Conservation (phyloP, 768 basidiomycete genomes). For the Tricholomella constricta region DNA sequence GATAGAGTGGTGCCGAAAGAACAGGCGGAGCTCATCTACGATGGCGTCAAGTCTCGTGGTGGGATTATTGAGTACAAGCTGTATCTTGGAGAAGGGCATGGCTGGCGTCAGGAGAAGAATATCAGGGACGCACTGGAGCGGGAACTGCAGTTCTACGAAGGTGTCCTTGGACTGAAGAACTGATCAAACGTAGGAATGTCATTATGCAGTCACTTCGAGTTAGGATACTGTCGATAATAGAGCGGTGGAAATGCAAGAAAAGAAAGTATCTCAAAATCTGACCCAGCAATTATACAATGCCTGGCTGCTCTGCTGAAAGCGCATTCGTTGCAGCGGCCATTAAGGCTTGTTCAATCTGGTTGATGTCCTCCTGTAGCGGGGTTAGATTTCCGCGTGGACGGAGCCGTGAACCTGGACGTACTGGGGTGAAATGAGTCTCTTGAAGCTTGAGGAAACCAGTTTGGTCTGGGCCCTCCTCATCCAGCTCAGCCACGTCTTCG, state of each 20-base stretch:
- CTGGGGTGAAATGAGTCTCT: conserved; percentile 5
- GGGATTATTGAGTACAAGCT: conserved; percentile 60
- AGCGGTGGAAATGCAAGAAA: neutral
- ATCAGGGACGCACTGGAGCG: conserved; percentile 53
- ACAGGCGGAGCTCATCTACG: conserved; percentile 62
- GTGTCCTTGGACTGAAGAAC: conserved; percentile 37
- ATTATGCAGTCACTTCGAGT: neutral
- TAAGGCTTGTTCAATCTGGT: conserved; percentile 13
- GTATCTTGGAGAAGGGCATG: conserved; percentile 69
- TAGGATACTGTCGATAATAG: neutral
- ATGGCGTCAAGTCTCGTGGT: conserved; percentile 48
- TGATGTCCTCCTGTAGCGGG: conserved; percentile 11
- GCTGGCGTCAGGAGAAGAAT: conserved; percentile 57
- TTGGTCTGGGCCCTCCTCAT: neutral
- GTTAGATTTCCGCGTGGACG: neutral
- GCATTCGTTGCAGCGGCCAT: conserved; percentile 3
- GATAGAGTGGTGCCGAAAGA: conserved; percentile 69
- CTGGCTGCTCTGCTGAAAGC: neutral
- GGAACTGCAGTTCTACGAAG: conserved; percentile 56
- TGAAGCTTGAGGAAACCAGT: neutral
- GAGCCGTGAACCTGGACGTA: neutral
- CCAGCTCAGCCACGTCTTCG: neutral
- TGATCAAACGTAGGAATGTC: neutral
- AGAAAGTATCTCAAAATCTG: neutral
- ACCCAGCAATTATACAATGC: neutral